phyloP scores from a whole-genome alignment of 2,329 filamentous ascomycete genomes.

The Trichophyton equinum region DNA sequence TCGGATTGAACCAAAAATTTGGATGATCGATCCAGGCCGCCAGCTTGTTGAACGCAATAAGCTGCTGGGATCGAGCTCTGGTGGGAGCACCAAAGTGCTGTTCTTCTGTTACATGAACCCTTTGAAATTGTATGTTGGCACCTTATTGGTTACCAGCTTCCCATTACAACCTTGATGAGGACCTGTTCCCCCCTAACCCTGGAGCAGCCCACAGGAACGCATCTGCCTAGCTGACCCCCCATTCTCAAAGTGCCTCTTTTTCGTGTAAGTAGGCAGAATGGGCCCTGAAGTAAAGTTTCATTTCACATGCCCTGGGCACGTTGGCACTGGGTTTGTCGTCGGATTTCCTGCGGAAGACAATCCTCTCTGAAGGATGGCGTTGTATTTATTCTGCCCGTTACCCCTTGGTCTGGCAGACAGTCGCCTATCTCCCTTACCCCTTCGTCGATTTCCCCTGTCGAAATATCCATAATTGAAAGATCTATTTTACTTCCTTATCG shows the following conservation, averaged over 20 bases:
- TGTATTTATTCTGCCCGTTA: neutral
- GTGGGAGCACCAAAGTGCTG: neutral
- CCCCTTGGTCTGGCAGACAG: no score
- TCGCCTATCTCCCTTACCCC: neutral
- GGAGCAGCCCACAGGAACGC: neutral
- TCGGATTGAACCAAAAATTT: neutral
- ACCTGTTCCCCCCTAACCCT: neutral
- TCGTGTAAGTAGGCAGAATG: neutral
- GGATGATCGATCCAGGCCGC: neutral
- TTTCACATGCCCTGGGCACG: constrained; percentile 1
- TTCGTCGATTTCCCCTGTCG: neutral
- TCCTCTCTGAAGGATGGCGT: no score
- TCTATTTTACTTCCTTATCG: neutral
- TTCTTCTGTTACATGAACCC: neutral
- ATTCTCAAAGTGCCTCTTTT: neutral
- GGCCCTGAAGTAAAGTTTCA: neutral
- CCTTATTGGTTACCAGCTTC: neutral
- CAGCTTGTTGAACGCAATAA: neutral
- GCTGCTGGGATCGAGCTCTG: neutral
- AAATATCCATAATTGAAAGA: neutral
- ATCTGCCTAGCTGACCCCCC: neutral
- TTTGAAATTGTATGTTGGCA: neutral
- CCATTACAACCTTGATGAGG: neutral
- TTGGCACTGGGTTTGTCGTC: neutral
- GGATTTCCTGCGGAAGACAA: neutral